Conservation (phyloP, 495 filamentous ascomycete species). For the Bathelium albidoporum region DNA sequence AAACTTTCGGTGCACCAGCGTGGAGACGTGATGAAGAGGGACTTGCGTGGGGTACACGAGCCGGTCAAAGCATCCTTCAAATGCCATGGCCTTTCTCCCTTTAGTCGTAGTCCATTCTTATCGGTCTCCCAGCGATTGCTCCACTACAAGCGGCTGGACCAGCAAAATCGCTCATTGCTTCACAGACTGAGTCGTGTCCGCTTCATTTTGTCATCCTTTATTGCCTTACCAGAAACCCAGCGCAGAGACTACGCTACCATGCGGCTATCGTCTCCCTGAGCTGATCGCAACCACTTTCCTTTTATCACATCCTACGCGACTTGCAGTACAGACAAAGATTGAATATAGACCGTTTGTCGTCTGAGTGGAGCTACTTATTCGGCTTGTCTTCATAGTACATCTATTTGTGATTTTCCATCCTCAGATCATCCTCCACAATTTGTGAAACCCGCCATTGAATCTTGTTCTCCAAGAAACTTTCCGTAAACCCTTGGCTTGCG, state of each 20-base stretch:
- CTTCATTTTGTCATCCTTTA: not conserved
- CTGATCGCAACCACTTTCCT: not conserved
- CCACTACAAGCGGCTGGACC: not conserved
- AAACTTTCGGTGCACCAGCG: not conserved
- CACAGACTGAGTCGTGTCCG: not conserved
- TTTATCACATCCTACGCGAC: not conserved
- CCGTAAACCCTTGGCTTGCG: too few species aligned
- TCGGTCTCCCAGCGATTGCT: not conserved
- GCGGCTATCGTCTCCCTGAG: not conserved
- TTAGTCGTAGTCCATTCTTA: not conserved
- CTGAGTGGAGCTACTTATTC: too few species aligned
- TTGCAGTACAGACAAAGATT: not conserved
- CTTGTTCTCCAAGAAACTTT: too few species aligned
- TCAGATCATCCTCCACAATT: not conserved
- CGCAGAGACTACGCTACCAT: not conserved
- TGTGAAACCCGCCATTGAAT: too few species aligned
- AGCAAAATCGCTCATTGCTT: not conserved
- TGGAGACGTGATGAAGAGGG: not conserved
- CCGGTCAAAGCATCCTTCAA: slow-evolving; percentile 2
- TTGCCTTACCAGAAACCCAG: not conserved
- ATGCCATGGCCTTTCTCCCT: not conserved
- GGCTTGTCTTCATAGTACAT: not conserved
- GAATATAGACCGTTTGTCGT: too few species aligned
- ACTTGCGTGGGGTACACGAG: not conserved
- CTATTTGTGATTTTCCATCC: not conserved